Evolutionary conservation across 106 monocot species (phyloP), one percentile per base, ranked within the genome.

Genomic region (Alisma plantagoaquatica): DNA sequence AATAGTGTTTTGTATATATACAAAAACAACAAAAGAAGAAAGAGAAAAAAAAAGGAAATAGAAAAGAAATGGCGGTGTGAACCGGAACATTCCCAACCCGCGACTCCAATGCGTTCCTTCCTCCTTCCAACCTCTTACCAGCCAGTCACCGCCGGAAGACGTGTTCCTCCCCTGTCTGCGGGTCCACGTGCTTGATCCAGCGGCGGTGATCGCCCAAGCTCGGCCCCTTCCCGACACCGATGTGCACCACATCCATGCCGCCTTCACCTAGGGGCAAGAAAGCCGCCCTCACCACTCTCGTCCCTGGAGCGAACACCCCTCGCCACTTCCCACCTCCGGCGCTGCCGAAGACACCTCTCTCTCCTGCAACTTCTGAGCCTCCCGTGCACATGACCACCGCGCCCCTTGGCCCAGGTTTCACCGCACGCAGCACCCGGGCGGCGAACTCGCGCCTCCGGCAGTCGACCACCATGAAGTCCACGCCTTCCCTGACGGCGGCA

Each of bases 111-210:
- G n/a, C n/a, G n/a, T n/a, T n/a, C n/a, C n/a, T n/a, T n/a, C n/a
- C n/a, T n/a, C n/a, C n/a, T n/a, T n/a, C n/a, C n/a, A n/a, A n/a
- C n/a, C n/a, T n/a, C n/a, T n/a, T n/a, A n/a, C n/a, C n/a, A n/a
- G n/a, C n/a, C n/a, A n/a, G n/a, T 38, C 46, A 21, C 46, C 46
- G 46, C 7, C 46, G 46, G 46, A 47, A 47, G 20, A 47, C 46
- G 17, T 47, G 46, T 19, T 47, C 46, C 17, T 47, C 46, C 8
- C 46, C 46, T 7, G 46, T 47, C 8, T 17, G 14, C 46, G 17
- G 8, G 20, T 47, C 46, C 8, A 47, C 20, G 15, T 47, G 46
- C 20, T 21, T 47, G 46, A 47, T 47, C 46, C 46, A 47, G 8
- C 46, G 46, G 20, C 46, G 14, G 14, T 38, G 35, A 38, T 38